Base-by-base conservation (phyloP, 208 protist genomes). In the Trypanosoma avium region DNA sequence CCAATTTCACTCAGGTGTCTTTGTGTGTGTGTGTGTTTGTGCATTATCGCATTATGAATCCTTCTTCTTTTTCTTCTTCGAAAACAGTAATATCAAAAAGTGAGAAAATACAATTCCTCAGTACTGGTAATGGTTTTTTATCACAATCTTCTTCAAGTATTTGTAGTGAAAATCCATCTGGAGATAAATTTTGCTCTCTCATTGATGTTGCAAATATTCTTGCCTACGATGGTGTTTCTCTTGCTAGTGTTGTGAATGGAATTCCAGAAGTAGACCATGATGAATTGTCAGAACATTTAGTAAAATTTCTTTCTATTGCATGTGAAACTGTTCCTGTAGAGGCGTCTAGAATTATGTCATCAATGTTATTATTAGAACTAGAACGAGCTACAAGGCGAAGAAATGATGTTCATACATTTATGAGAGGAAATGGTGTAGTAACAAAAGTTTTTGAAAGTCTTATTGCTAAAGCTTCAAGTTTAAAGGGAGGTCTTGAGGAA, bases 341-440 rank as follows among this genome's bases (percentile, higher is more conserved):
- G 12, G 50, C 67, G 19, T 73, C 70, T 22, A 56, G 73, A 29
- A 58, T 77, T 27, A 48, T 83, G 7, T 47, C 61, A 7, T 62
- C 76, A 48, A 45, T 87, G 29, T 48, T 83, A 24, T 40, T 73
- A 8, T 61, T 77, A 15, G 81, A 87, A 32, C 63, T 82, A 17
- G 70, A 83, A 30, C 43, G 64, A n/a, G 76, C 76, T 48, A 67
- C 72, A 42, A 72, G 69, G 48, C 19, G 55, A 53, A 53, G 70
- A 9, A 55, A 62, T 19, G 61, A 81, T 49, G 46, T 71, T 27
- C 61, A 67, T 29, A 59, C 57, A 8, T 81, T 81, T 38, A 73
- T 81, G 75, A 54, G 64, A 12, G 75, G 69, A 13, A 61, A 76
- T 24, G 63, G 58, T 9, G 66, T 68, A 21, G 65, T 76, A 19